Conservation (phyloP, 2,329 filamentous ascomycete genomes). For the Aaosphaeria arxii region DNA sequence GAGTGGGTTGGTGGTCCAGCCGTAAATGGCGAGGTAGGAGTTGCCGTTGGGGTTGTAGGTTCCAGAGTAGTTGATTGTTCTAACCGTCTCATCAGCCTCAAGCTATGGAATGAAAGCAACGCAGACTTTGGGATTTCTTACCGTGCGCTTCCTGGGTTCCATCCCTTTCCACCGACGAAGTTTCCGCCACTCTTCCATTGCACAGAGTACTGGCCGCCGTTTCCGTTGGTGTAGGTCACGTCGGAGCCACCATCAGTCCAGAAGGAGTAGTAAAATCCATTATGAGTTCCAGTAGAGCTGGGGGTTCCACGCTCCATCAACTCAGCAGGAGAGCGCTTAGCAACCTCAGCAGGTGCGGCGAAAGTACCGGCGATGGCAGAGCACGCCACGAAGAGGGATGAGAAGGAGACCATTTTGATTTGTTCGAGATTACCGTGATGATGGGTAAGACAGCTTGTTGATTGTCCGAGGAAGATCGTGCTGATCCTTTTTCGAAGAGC, state of each 20-base stretch:
- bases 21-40: slow-evolving; percentile 56
- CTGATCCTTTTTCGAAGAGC: not conserved
- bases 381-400: slow-evolving; percentile 38
- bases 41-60: slow-evolving; percentile 46
- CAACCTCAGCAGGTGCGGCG: slow-evolving; percentile 33
- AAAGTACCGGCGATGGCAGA: slow-evolving; percentile 32
- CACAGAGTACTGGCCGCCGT: slow-evolving; percentile 49
- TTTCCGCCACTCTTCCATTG: slow-evolving; percentile 52
- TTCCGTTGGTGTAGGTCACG: slow-evolving; percentile 56
- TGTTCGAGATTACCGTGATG: not conserved
- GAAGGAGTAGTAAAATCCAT: slow-evolving; percentile 61
- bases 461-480: not conserved
- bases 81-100: slow-evolving; percentile 15
- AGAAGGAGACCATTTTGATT: slow-evolving; percentile 41
- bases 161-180: slow-evolving; percentile 59
- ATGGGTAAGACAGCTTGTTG: not conserved
- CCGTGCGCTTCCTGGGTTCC: slow-evolving; percentile 52
- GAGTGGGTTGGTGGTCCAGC: slow-evolving; percentile 54
- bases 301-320: slow-evolving; percentile 37
- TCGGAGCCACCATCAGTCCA: slow-evolving; percentile 55
- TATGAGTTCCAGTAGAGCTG: slow-evolving; percentile 51
- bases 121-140: slow-evolving; percentile 22
- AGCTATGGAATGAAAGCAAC: not conserved
- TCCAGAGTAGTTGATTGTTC: slow-evolving; percentile 48
- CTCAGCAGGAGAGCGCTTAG: slow-evolving; percentile 33